Base-by-base conservation (phyloP, 2,329 filamentous ascomycete genomes). In the Aspergillus oerlinghausenensis region DNA sequence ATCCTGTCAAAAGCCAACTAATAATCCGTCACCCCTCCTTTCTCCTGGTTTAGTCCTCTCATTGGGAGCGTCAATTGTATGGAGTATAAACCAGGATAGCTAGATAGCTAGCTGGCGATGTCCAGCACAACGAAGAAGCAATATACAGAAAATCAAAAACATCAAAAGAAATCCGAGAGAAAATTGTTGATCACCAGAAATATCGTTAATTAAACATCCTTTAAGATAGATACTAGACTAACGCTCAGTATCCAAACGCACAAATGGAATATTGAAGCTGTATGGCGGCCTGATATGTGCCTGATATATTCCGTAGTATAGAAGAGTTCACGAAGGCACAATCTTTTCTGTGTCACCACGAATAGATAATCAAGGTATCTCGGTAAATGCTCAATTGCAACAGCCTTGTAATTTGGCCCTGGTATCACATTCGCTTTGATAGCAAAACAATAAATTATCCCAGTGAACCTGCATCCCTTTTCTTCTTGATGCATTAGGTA, bases 221-320 rank as follows among this genome's bases (percentile, higher is more conserved):
- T 14, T 25, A 14, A 26, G 11, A 47, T 23, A 23, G 14, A 45
- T 23, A 35, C 4, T 23, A 9, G 14, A 35, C n/a, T 23, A 17
- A 17, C 23, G 49, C 45, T 51, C 23, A 23, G 35, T 10, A 23
- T 23, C 32, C 11, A 23, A 49, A 21, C 19, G 19, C 42, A 45
- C 19, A 45, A 45, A 45, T 45, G 19, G 29, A 58, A 43, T 25
- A 23, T 53, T 52, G 47, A 21, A 40, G 49, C 62, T 61, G 65
- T 64, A 67, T 59, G 55, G 64, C 65, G 65, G 65, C 65, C 65
- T 67, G 65, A 67, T 54, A 57, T 28, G 60, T 63, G 63, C 63
- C 61, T 66, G 63, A 65, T 50, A 42, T 17, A 23, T 29, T 29
- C 25, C 3, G 14, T 26, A 26, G 25, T 26, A 38, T 49, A 25